phyloP scores from a whole-genome alignment of 169 alveolate species.

The Cystoisospora suis region DNA sequence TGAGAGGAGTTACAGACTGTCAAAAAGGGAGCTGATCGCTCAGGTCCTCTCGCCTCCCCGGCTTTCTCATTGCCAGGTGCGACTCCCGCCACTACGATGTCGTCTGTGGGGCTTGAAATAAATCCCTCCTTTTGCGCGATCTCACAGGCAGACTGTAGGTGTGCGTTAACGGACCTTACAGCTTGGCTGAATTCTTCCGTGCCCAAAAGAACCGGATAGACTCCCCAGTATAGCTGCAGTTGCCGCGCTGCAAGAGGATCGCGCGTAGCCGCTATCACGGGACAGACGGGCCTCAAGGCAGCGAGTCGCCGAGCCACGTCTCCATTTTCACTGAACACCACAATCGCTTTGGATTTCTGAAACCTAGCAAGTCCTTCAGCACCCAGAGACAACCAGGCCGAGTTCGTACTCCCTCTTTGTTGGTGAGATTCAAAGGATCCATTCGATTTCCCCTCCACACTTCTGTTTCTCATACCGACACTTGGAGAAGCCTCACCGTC shows the following conservation, averaged over 20 bases:
- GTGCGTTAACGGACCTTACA: background rate
- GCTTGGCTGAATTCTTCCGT: background rate
- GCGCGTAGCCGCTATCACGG: constrained; percentile 53
- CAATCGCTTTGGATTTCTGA: constrained; percentile 39
- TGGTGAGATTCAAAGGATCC: background rate
- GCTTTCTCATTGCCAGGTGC: background rate
- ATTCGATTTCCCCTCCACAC: background rate
- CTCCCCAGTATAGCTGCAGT: constrained; percentile 65
- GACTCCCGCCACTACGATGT: background rate
- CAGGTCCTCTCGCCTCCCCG: background rate
- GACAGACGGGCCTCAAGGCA: constrained; percentile 38
- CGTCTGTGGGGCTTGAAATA: background rate
- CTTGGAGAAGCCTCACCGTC: background rate
- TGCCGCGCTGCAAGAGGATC: constrained; percentile 27
- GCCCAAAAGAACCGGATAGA: constrained; percentile 38
- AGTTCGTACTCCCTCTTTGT: background rate
- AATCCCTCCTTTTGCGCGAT: background rate
- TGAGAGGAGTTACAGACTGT: background rate
- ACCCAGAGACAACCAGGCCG: constrained; percentile 13
- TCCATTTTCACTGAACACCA: background rate
- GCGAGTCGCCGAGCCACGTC: background rate
- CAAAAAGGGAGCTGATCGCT: background rate
- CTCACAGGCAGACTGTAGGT: background rate
- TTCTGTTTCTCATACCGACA: background rate
- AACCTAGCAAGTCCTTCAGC: constrained; percentile 24